phyloP scores from a whole-genome alignment of 257 asterid species.

The Asclepias syriaca region DNA sequence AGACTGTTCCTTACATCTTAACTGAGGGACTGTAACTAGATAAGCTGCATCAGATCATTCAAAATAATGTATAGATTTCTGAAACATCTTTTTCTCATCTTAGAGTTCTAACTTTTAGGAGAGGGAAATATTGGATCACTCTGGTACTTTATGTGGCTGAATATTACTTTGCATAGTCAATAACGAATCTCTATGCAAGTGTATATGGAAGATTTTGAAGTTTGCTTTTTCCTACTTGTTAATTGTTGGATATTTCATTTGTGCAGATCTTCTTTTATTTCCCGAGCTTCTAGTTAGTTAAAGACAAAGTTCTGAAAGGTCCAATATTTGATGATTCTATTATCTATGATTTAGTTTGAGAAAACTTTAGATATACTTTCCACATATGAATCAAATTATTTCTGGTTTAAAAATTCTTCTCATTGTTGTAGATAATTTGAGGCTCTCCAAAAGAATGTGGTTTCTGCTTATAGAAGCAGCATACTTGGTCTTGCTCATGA shows the following conservation, averaged over 20 bases:
- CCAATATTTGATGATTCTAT: too few species aligned
- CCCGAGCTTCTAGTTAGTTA: too few species aligned
- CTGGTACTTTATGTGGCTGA: neutral
- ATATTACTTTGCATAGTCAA: neutral
- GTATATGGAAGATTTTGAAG: neutral
- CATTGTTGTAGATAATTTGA: too few species aligned
- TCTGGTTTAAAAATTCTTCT: too few species aligned
- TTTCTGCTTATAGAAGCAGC: too few species aligned
- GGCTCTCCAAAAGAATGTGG: too few species aligned
- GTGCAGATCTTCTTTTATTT: neutral
- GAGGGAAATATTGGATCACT: neutral
- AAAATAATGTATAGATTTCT: neutral
- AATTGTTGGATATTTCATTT: neutral
- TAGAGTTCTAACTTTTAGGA: neutral
- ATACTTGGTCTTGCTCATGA: too few species aligned
- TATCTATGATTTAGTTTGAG: too few species aligned
- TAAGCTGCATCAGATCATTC: neutral
- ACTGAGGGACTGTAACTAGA: neutral
- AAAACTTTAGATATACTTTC: too few species aligned
- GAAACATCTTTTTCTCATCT: neutral
- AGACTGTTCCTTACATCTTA: neutral
- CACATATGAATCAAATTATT: too few species aligned
- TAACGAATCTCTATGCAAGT: neutral
- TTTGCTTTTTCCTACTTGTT: neutral
- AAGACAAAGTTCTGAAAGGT: too few species aligned